These are phyloP conservation scores for Daldinia eschscholtzii DNA, from an alignment of 2,329 filamentous ascomycete genomes.

Conservation along the genomic window DNA sequence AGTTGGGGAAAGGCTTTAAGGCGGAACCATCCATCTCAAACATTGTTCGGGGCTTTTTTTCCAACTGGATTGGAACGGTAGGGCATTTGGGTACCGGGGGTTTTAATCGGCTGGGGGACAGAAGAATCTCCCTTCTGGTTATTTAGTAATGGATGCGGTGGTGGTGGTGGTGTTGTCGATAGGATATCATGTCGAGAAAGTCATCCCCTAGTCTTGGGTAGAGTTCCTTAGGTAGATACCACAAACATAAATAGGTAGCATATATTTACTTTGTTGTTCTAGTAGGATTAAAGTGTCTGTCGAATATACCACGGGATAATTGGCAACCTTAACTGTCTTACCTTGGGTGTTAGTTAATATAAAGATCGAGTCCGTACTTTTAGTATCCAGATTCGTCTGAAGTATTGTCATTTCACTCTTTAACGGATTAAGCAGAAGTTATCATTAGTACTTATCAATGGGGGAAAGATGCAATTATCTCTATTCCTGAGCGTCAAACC, in stretches of 20 bases:
- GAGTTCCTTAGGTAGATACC: slow-evolving; percentile 10
- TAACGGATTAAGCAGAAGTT: neutral
- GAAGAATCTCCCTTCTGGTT: slow-evolving; percentile 3
- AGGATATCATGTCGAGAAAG: slow-evolving; percentile 2
- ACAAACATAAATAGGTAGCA: slow-evolving; percentile 11
- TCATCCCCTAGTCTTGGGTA: neutral
- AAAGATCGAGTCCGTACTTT: neutral
- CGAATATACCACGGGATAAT: neutral
- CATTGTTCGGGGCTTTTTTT: neutral
- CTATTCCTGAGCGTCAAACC: neutral
- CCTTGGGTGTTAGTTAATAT: neutral
- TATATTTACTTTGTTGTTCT: neutral
- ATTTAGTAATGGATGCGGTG: slow-evolving; percentile 10
- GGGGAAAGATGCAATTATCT: neutral
- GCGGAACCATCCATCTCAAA: slow-evolving; percentile 17
- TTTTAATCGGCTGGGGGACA: slow-evolving; percentile 5
- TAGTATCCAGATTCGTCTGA: neutral
- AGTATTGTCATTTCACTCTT: neutral
- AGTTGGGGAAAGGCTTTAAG: slow-evolving; percentile 14
- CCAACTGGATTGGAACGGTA: slow-evolving; percentile 7
- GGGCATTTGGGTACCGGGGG: slow-evolving; percentile 8
- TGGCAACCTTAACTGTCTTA: neutral
- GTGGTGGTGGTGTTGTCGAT: slow-evolving; percentile 4
- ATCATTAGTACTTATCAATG: neutral
- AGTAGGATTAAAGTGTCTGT: neutral